These are phyloP conservation scores for Psilocybe cubensis DNA, from an alignment of 768 basidiomycete genomes.

Conservation along the genomic window DNA sequence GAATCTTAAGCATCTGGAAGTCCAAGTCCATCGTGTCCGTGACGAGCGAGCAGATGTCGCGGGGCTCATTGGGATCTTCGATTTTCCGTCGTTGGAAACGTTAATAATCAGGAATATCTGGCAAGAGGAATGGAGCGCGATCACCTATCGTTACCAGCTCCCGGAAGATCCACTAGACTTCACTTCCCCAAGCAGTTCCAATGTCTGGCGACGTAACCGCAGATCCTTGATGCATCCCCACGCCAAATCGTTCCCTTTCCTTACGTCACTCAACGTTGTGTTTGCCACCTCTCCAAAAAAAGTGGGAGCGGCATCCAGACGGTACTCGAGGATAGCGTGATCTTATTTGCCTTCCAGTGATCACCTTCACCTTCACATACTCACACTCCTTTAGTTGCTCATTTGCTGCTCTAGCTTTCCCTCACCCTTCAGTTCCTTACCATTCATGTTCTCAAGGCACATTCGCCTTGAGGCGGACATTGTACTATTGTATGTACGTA, in stretches of 20 bases:
- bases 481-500: too few relatives aligned
- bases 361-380: background rate
- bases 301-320: background rate
- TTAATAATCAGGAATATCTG: slow-evolving; percentile 14
- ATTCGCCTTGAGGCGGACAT: too few relatives aligned
- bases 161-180: slow-evolving; percentile 6
- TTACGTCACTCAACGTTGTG: slow-evolving; percentile 6
- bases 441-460: too few relatives aligned
- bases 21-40: slow-evolving; percentile 22
- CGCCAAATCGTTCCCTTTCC: slow-evolving; percentile 15
- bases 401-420: too few relatives aligned
- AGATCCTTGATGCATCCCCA: background rate
- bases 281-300: background rate
- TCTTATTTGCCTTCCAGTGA: background rate
- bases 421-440: too few relatives aligned
- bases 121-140: slow-evolving; percentile 18
- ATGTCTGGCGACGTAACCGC: background rate
- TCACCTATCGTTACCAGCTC: slow-evolving; percentile 12
- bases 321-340: background rate
- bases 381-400: background rate
- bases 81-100: slow-evolving; percentile 17
- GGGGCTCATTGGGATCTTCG: slow-evolving; percentile 21
- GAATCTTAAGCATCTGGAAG: slow-evolving; percentile 20
- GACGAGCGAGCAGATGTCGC: slow-evolving; percentile 20
- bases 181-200: background rate